These are phyloP conservation scores for Zelonia costaricensis DNA, from an alignment of 208 protist genomes.

Conservation along the genomic window DNA sequence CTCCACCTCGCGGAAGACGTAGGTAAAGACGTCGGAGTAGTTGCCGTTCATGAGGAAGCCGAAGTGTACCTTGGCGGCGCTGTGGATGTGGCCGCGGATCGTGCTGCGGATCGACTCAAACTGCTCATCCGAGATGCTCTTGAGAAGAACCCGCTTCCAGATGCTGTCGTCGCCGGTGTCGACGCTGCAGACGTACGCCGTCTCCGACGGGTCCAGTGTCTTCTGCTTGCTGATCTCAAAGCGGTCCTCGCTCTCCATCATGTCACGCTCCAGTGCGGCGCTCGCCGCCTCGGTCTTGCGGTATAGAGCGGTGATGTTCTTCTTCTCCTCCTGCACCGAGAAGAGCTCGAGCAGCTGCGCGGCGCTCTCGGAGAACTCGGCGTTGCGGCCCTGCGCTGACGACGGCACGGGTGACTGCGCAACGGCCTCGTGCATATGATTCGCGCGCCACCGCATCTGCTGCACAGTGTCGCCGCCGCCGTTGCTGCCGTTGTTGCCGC, in stretches of 20 bases:
- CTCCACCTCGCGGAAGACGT: conserved; percentile 80
- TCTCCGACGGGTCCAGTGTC: conserved; percentile 58
- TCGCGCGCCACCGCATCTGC: conserved; percentile 19
- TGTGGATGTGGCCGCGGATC: conserved; percentile 49
- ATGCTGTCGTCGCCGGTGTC: conserved; percentile 67
- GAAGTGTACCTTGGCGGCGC: conserved; percentile 55
- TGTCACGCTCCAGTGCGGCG: conserved; percentile 56
- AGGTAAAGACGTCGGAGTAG: conserved; percentile 74
- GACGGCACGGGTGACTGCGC: conserved; percentile 3
- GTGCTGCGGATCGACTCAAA: conserved; percentile 46
- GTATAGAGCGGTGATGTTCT: conserved; percentile 51
- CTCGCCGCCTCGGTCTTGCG: conserved; percentile 35
- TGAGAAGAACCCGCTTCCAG: conserved; percentile 47
- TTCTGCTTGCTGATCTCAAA: conserved; percentile 58
- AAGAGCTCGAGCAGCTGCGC: conserved; percentile 60
- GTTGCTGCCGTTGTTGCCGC: conserved; percentile 2
- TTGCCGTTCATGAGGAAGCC: conserved; percentile 88
- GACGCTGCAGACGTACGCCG: conserved; percentile 72
- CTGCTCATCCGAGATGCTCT: conserved; percentile 48
- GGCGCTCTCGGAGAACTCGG: conserved; percentile 26
- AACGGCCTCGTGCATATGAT: conserved; percentile 19
- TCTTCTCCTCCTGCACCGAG: conserved; percentile 47
- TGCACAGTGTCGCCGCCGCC: conserved; percentile 27
- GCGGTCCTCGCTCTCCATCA: conserved; percentile 75
- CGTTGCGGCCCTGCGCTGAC: conserved; percentile 16